Base-by-base conservation (phyloP, 345 rosid species). In the Citrus sp. region DNA sequence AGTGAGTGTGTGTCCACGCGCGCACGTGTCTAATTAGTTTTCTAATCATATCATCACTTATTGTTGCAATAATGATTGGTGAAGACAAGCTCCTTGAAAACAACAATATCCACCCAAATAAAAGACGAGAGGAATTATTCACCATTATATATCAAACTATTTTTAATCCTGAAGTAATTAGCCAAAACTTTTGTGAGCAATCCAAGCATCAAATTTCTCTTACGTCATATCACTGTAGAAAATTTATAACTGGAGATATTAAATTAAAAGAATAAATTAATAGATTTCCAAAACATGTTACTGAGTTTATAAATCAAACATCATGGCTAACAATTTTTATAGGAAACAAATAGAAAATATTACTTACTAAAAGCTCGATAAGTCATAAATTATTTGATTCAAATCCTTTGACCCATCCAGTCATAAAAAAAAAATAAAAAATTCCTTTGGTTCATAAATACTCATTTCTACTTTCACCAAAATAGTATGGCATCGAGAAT, bases 41-140 rank as follows among this genome's bases (percentile, higher is more conserved):
- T 7, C 37, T 60, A 27, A 74, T 74, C 68, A 40, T 25, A 40
- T 40, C 67, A 74, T 74, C 67, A 61, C 19, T 16, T 61, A 74
- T 61, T 10, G 64, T 27, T 7, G 67, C 37, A 59, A 73, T 14
- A 46, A 13, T 46, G 51, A 46, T 46, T 46, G 7, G 32, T 13
- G 25, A 27, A 49, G 14, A 27, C 19, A 24, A 7, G 34, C 10
- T 38, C 56, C 54, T 73, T 4, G 6, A 58, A 70, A 74, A 59
- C 30, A 72, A 22, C 35, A 34, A 35, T 73, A 35, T 58, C 46
- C 32, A 68, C 58, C 34, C 35, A 69, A 27, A 46, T 12, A 24
- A 56, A 27, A 69, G 73, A 34, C n/a, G 18, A 46, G 21, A 69
- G 58, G 9, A 49, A 70, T 70, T 28, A 49, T 27, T 25, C 24